phyloP scores from a whole-genome alignment of 2,329 filamentous ascomycete species.

The Colletotrichum gloeosporioides region DNA sequence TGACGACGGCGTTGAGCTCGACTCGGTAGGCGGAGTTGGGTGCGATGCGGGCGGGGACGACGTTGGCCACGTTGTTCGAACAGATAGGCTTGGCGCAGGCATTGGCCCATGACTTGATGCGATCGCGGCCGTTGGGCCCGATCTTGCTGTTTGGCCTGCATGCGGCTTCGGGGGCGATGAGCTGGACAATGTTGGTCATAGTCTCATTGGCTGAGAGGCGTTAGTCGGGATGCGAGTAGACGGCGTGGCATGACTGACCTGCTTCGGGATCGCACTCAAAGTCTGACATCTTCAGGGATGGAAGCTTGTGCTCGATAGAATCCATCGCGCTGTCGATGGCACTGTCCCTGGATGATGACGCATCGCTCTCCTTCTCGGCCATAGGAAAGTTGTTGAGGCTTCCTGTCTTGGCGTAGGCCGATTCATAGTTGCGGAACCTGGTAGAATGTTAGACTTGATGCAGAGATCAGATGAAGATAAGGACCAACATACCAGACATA shows the following conservation, averaged over 20 bases:
- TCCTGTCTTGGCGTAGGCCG: conserved; percentile 25
- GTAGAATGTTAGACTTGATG: neutral
- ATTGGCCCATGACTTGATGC: conserved; percentile 26
- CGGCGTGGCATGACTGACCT: conserved; percentile 28
- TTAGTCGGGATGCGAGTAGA: neutral
- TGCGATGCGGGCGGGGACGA: conserved; percentile 18
- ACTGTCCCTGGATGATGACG: neutral
- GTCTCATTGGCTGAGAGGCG: conserved; percentile 31
- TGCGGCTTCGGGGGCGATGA: conserved; percentile 33
- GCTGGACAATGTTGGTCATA: conserved; percentile 36
- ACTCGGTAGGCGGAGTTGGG: conserved; percentile 21
- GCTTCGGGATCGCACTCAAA: conserved; percentile 35
- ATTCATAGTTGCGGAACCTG: conserved; percentile 52
- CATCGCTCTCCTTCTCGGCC: conserved; percentile 7
- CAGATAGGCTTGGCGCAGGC: conserved; percentile 14
- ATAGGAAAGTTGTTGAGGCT: conserved; percentile 9
- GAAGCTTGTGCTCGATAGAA: conserved; percentile 1
- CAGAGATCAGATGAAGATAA: accelerated
- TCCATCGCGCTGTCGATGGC: neutral
- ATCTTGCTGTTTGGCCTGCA: conserved; percentile 26
- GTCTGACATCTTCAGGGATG: conserved; percentile 19
- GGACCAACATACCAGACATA: conserved; percentile 47
- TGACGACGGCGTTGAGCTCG: conserved; percentile 45
- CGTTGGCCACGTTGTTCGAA: conserved; percentile 3
- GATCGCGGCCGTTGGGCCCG: conserved; percentile 21